Evolutionary conservation across 768 basidiomycete species (phyloP).

Genomic region (Kockovaella imperatae): DNA sequence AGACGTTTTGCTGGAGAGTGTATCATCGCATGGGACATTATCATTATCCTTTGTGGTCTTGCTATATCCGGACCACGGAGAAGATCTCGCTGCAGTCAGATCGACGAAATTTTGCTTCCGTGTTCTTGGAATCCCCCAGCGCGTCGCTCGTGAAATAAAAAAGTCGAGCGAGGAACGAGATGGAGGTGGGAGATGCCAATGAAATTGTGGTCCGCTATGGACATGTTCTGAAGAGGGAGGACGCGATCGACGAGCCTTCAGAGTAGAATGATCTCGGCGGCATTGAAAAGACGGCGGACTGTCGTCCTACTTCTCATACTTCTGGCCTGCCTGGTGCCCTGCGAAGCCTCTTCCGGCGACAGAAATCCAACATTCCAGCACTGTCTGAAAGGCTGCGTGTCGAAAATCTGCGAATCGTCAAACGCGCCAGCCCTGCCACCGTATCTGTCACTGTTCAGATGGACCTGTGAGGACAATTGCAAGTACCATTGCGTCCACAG

Average conservation of each 20-base stretch:
- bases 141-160: no score
- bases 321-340: conserved; percentile 7
- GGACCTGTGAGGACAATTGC: conserved; percentile 84
- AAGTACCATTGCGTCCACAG: conserved; percentile 80
- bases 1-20: no score
- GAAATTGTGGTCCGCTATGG: no score
- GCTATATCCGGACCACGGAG: no score
- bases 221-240: no score
- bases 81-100: no score
- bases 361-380: conserved; percentile 51
- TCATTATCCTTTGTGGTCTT: neutral
- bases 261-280: neutral
- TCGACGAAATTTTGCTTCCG: no score
- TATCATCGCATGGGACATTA: no score
- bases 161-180: no score
- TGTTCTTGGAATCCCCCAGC: no score
- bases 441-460: conserved; percentile 62
- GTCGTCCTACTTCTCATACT: conserved; percentile 3
- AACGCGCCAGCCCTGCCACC: conserved; percentile 49
- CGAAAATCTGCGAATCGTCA: conserved; percentile 47
- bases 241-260: neutral
- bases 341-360: conserved; percentile 59
- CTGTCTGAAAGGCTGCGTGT: conserved; percentile 52
- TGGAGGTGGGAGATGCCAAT: no score
- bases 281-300: neutral